These are phyloP conservation scores for Seminavis robusta DNA, from an alignment of 108 stramenopile genomes.

Conservation along the genomic window DNA sequence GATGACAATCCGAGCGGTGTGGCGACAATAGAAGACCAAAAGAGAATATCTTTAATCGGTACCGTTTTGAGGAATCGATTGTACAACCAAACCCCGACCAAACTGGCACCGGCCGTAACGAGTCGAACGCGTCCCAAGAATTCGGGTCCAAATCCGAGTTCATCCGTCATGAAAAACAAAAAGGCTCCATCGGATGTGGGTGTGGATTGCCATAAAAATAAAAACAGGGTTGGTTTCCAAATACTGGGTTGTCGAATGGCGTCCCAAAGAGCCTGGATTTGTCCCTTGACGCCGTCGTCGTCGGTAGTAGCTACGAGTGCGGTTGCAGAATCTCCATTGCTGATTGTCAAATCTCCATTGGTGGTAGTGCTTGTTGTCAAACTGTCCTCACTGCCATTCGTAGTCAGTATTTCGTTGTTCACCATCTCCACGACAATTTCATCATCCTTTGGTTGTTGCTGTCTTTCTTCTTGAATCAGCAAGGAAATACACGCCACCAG, in stretches of 20 bases:
- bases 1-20: constrained; percentile 75
- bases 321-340: background rate
- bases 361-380: background rate
- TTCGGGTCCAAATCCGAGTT: constrained; percentile 90
- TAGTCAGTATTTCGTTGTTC: too few relatives aligned
- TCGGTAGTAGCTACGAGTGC: background rate
- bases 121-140: constrained; percentile 89
- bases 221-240: constrained; percentile 88
- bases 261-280: constrained; percentile 69
- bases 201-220: constrained; percentile 95
- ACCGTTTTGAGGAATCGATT: constrained; percentile 35
- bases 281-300: constrained; percentile 39
- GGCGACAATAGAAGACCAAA: constrained; percentile 76
- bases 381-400: background rate
- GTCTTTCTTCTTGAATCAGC: constrained; percentile 72
- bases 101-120: constrained; percentile 74
- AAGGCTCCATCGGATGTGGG: constrained; percentile 91
- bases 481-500: constrained; percentile 76
- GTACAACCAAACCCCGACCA: constrained; percentile 88
- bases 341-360: background rate
- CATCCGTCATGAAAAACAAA: constrained; percentile 91
- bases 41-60: constrained; percentile 78
- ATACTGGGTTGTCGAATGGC: constrained; percentile 79
- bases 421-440: constrained; percentile 2
- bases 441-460: constrained; percentile 5